These are phyloP conservation scores for Metschnikowia henanensis DNA, from an alignment of 805 yeast species.

Conservation along the genomic window DNA sequence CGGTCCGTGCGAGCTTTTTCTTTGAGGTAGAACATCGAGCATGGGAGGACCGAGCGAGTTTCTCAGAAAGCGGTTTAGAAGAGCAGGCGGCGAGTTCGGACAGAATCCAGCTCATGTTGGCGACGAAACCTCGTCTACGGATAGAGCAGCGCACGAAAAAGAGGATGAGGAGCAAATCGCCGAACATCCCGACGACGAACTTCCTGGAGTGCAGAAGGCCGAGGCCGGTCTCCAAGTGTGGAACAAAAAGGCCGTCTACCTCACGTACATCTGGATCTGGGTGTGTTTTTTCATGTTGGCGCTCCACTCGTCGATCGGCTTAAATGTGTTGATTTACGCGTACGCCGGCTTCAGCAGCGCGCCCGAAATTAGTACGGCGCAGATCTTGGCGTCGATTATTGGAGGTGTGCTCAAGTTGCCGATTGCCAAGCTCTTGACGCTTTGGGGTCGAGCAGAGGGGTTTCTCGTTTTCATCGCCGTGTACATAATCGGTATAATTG, in stretches of 20 bases:
- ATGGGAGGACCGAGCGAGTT: background rate
- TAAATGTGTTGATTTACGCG: slow-evolving; percentile 22
- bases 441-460: slow-evolving; percentile 32
- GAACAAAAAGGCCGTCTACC: slow-evolving; percentile 25
- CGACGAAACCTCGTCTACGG: background rate
- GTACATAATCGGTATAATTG: slow-evolving; percentile 24
- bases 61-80: background rate
- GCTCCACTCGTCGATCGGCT: slow-evolving; percentile 25
- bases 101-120: too few species aligned
- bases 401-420: slow-evolving; percentile 34
- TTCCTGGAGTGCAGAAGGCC: slow-evolving; percentile 27
- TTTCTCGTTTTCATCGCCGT: slow-evolving; percentile 21
- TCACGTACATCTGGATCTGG: slow-evolving; percentile 34
- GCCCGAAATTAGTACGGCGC: slow-evolving; percentile 28
- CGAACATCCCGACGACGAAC: slow-evolving; percentile 15
- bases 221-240: slow-evolving; percentile 33
- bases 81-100: background rate
- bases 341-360: slow-evolving; percentile 25
- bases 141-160: background rate
- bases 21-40: too few species aligned
- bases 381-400: slow-evolving; percentile 27
- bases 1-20: too few species aligned
- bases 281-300: slow-evolving; percentile 33
- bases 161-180: background rate
- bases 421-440: slow-evolving; percentile 23